Percentiles rank a stretch among this genome's conserved stretches.
Conservation (phyloP, 2,329 filamentous ascomycete genomes). For the Gnomoniopsis smithogilvyi region DNA sequence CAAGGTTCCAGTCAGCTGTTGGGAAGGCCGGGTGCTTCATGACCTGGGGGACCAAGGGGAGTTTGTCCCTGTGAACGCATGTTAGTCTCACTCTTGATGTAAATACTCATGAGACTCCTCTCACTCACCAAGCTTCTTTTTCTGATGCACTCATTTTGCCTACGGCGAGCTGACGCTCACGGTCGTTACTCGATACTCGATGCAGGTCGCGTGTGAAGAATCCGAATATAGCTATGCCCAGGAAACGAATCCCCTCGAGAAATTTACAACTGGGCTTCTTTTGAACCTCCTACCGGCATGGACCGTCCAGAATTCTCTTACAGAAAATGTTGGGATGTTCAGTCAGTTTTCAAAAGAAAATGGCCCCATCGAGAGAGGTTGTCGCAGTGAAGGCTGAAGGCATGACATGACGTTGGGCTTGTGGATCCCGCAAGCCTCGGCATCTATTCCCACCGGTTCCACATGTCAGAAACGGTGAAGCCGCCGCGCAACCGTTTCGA, state of each 20-base stretch:
- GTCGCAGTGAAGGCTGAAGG: neutral
- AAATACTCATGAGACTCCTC: neutral
- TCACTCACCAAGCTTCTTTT: conserved; percentile 9
- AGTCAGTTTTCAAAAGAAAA: too few species aligned
- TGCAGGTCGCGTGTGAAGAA: neutral
- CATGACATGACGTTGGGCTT: neutral
- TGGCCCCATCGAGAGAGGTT: too few species aligned
- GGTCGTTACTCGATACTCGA: neutral
- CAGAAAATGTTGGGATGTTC: too few species aligned
- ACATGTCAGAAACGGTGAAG: neutral
- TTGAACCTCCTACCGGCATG: too few species aligned
- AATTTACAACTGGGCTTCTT: too few species aligned
- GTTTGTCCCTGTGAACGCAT: conserved; percentile 15
- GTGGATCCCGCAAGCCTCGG: neutral
- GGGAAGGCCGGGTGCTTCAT: conserved; percentile 63
- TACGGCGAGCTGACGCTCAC: neutral
- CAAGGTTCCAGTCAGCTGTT: conserved; percentile 65
- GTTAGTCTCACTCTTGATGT: neutral
- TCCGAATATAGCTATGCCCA: too few species aligned
- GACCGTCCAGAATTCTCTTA: too few species aligned
- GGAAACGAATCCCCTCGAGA: too few species aligned
- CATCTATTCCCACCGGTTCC: neutral
- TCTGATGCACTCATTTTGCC: conserved; percentile 2
- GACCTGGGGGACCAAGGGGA: conserved; percentile 54
- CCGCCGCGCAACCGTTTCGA: neutral